Base-by-base conservation (phyloP, 1,139 yeast genomes). In the Zhuliangozyma parablackwelliae region DNA sequence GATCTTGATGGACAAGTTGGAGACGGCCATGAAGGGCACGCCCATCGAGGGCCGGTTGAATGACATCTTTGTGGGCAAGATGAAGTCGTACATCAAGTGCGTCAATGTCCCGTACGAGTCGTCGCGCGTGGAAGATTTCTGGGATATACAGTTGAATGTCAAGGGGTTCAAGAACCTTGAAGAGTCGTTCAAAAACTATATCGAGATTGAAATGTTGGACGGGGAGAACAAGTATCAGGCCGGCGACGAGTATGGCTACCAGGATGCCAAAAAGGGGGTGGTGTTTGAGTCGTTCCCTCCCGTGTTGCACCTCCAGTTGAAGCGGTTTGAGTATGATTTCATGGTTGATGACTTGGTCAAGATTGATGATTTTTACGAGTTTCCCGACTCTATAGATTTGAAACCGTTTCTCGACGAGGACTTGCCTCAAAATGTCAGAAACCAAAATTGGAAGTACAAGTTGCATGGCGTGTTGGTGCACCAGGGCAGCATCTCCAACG, bases 201-300 rank as follows among this genome's bases (percentile, higher is more conserved):
- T 90, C 39, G 95, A 88, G 50, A 82, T 83, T 30, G 99, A 92
- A 62, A 74, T 86, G 63, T 71, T 92, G 54, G 85, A 86, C 45
- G 99, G 97, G 25, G 98, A 94, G 55, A 92, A 92, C 58, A 94
- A 89, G 61, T 92, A 92, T 57, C 92, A 85, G 46, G 97, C 98
- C 0, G 90, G 90, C 30, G 96, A 85, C 33, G 81, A 64, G 54
- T 55, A 58, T 42, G 98, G 98, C 1, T 73, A 89, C 40, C 99
- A 92, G 62, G 97, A 89, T 61, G 98, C 98, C 10, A 85, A 85
- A 51, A 92, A 92, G 61, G 98, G 98, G 48, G 98, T 92, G 7
- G 88, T 88, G 0, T 92, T 92, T 56, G 82, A 85, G 55, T 75
- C 80, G 7, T 85, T 92, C 56, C 99, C 99, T 3, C 90, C 95